Evolutionary conservation across 495 filamentous ascomycete species (phyloP).

Genomic region (Chaetomium fimeti): DNA sequence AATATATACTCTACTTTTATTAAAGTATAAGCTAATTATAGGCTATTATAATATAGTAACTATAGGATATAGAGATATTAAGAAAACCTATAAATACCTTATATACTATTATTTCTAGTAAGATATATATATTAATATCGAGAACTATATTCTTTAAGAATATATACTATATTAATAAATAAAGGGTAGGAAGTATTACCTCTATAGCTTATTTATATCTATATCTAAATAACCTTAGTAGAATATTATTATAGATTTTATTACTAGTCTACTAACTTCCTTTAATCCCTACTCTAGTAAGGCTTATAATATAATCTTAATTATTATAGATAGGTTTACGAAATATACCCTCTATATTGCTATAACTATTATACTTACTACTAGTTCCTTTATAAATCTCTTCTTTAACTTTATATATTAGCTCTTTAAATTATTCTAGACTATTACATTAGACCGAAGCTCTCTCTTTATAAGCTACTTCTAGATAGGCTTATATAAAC

Average conservation of each 20-base stretch:
- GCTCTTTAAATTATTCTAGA: background rate
- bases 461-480: background rate
- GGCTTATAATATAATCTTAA: background rate
- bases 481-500: background rate
- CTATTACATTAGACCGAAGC: background rate
- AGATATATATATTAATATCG: background rate
- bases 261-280: background rate
- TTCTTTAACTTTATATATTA: background rate
- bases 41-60: background rate
- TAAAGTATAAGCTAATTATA: background rate
- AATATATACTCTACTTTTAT: background rate
- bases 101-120: background rate
- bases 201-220: background rate
- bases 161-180: background rate
- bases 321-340: background rate
- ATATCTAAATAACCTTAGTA: background rate
- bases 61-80: background rate
- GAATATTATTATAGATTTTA: background rate
- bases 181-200: background rate
- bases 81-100: background rate
- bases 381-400: background rate
- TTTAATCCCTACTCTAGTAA: background rate
- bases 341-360: background rate
- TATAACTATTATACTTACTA: background rate
- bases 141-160: background rate